Base-by-base conservation (phyloP, 352 stramenopile species). In the Phytophthora pluvialis region DNA sequence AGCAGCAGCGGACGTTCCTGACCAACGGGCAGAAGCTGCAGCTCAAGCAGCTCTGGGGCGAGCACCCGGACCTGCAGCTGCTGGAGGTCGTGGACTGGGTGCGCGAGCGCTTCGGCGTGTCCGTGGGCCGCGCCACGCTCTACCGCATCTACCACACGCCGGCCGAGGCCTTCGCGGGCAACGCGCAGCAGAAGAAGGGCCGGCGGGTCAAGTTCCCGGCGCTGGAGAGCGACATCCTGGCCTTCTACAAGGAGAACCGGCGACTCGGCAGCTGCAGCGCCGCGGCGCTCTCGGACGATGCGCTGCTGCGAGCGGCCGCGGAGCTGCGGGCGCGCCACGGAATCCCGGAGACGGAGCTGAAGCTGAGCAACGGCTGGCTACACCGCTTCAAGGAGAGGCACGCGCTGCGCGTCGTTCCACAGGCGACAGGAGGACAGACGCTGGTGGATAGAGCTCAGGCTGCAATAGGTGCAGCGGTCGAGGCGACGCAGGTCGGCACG, bases 331-430 rank as follows among this genome's bases (percentile, higher is more conserved):
- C 54, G n/a, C 62, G 60, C 4, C 72, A 75, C 33, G 69, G 72
- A 29, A 80, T 83, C 36, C 15, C 46, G 8, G 57, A 75, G 26
- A 50, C 64, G 45, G 64, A 74, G 38, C 72, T 83, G 28, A 78
- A 78, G 65, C 61, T 83, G 16, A 80, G 72, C 53, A 83, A 83
- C 39, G 75, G 75, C 16, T 83, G 75, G 75, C 38, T 83, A 43
- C 52, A 83, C 42, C 74, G 68, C 15, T 83, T 83, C 47, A 83
- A 83, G 48, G 75, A 74, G 53, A 64, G 75, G 9, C 72, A 80
- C 45, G 35, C 60, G 10, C 25, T 77, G 13, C 48, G 64, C 9
- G 33, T 18, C 9, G n/a, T 28, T 16, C 43, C 61, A 3, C 63
- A 63, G 1, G 35, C 67, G 3, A 60, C n/a, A 52, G 68, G 57